phyloP scores from a whole-genome alignment of 305 asterid genomes.

The Solanum aculeatissimum region DNA sequence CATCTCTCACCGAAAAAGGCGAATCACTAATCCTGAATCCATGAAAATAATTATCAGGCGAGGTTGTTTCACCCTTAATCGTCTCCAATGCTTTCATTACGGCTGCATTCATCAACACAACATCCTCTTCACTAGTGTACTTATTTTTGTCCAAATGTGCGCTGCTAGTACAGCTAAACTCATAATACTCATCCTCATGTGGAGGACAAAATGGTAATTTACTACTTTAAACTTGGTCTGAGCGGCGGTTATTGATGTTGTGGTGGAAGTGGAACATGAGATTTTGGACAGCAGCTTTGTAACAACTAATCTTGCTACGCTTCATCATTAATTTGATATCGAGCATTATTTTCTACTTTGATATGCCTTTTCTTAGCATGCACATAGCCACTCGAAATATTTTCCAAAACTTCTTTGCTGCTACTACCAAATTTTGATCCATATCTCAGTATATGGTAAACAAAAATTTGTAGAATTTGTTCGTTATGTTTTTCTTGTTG shows the following conservation, averaged over 20 bases:
- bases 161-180: conserved; percentile 54
- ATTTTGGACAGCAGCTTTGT: conserved; percentile 16
- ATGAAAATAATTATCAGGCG: neutral
- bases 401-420: conserved; percentile 31
- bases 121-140: neutral
- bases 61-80: conserved; percentile 1
- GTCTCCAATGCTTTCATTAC: conserved; percentile 12
- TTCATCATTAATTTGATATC: conserved; percentile 32
- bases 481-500: neutral
- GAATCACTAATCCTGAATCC: conserved; percentile 32
- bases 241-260: neutral
- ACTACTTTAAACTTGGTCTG: neutral
- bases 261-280: conserved; percentile 12
- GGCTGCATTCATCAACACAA: neutral
- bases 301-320: conserved; percentile 24
- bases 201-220: neutral
- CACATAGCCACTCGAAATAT: conserved; percentile 18
- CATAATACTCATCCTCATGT: conserved; percentile 29
- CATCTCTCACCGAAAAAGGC: conserved; percentile 13
- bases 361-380: conserved; percentile 32
- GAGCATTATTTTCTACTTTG: conserved; percentile 19
- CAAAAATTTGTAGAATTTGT: neutral
- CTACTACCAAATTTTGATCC: conserved; percentile 20
- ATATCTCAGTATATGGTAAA: neutral
- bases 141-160: conserved; percentile 33